Conservation (phyloP, 306 rosid species). For the Vigna radiata region DNA sequence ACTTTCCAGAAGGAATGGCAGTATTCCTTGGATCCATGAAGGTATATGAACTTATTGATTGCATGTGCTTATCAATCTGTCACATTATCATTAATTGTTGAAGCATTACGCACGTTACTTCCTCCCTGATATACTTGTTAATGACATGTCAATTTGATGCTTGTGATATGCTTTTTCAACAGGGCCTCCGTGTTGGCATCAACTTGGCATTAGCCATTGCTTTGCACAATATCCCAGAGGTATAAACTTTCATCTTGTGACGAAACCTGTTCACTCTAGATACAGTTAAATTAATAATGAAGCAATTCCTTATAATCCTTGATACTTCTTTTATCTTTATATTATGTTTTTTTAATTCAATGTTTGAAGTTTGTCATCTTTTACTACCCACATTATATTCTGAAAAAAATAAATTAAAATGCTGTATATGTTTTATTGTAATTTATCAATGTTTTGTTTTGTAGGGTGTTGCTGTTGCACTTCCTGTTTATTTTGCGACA, state of each 20-base stretch:
- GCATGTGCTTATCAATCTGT: constrained; percentile 28
- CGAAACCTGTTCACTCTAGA: constrained; percentile 13
- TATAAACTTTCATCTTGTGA: constrained; percentile 46
- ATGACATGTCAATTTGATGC: constrained; percentile 39
- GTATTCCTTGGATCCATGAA: constrained; percentile 97
- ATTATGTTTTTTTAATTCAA: constrained; percentile 13
- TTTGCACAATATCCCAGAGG: constrained; percentile 98
- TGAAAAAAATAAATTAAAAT: background rate
- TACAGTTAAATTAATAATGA: constrained; percentile 3
- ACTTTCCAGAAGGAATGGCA: constrained; percentile 99
- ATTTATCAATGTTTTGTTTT: constrained; percentile 43
- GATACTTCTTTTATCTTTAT: constrained; percentile 2
- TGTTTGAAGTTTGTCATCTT: background rate
- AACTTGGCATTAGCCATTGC: constrained; percentile 98
- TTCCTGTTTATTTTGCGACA: constrained; percentile 95
- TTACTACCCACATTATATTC: constrained; percentile 22
- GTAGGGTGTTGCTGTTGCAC: constrained; percentile 96
- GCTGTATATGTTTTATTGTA: constrained; percentile 17
- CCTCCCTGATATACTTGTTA: constrained; percentile 10
- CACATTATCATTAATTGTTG: constrained; percentile 29
- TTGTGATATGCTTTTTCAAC: constrained; percentile 42
- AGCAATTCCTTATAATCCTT: constrained; percentile 24
- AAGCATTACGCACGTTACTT: constrained; percentile 31
- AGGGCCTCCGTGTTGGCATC: constrained; percentile 97
- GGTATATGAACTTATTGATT: constrained; percentile 56